Conservation (phyloP, 345 rosid genomes). For the Firmiana major region DNA sequence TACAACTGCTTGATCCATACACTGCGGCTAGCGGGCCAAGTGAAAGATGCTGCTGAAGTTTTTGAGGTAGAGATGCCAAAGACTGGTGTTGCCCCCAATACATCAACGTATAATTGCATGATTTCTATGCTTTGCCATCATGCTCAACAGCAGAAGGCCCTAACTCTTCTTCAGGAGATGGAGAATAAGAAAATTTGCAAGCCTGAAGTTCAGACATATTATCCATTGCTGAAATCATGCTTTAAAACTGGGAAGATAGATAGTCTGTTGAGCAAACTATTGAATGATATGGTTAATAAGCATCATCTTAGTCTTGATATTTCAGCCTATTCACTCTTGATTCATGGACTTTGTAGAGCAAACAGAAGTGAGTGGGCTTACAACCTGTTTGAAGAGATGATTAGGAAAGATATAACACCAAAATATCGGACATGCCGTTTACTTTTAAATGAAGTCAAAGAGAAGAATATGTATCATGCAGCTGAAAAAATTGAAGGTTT, state of each 20-base stretch:
- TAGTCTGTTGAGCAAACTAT: conserved; percentile 42
- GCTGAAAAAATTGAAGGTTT: conserved; percentile 52
- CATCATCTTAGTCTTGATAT: conserved; percentile 73
- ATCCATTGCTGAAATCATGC: conserved; percentile 62
- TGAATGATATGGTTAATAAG: conserved; percentile 68
- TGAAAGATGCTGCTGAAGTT: conserved; percentile 51
- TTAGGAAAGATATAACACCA: conserved; percentile 58
- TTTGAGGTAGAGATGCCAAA: conserved; percentile 59
- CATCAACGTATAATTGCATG: conserved; percentile 74
- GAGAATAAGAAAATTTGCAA: conserved; percentile 40
- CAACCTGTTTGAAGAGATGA: conserved; percentile 66
- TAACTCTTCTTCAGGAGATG: conserved; percentile 51
- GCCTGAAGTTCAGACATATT: conserved; percentile 70
- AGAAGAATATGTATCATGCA: conserved; percentile 47
- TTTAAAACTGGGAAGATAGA: conserved; percentile 57
- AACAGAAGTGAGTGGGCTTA: conserved; percentile 64
- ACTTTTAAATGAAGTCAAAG: conserved; percentile 59
- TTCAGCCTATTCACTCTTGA: conserved; percentile 60
- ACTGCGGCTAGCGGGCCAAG: conserved; percentile 51
- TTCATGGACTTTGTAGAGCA: conserved; percentile 73
- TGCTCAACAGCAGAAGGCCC: conserved; percentile 38
- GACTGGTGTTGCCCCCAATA: conserved; percentile 32
- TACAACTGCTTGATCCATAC: conserved; percentile 73
- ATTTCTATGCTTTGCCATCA: conserved; percentile 69
- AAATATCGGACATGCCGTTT: conserved; percentile 56